These are phyloP conservation scores for Barnettozyma californica DNA, from an alignment of 805 yeast genomes.

Conservation along the genomic window DNA sequence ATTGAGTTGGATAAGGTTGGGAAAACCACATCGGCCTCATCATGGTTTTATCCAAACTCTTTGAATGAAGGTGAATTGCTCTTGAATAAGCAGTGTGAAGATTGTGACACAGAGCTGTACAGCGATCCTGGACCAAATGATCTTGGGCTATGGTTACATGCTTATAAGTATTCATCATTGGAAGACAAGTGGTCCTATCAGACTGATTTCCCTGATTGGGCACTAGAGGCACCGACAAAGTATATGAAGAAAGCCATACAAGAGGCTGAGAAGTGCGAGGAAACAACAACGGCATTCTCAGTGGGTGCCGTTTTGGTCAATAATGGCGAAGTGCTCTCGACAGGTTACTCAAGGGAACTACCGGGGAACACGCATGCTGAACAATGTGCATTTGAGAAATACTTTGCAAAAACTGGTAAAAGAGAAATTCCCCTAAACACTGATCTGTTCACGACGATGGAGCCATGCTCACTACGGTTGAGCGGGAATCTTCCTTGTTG, in stretches of 20 bases:
- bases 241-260: conserved; percentile 74
- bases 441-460: conserved; percentile 92
- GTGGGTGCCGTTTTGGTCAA: conserved; percentile 87
- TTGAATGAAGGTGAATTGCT: conserved; percentile 57
- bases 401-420: conserved; percentile 33
- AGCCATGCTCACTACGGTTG: conserved; percentile 84
- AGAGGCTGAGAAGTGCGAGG: conserved; percentile 76
- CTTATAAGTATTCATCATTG: conserved; percentile 66
- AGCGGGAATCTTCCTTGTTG: conserved; percentile 91
- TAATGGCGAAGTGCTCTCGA: conserved; percentile 57
- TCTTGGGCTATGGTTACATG: conserved; percentile 86
- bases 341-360: conserved; percentile 86
- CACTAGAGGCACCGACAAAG: conserved; percentile 47
- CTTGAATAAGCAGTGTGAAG: conserved; percentile 51
- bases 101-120: conserved; percentile 66
- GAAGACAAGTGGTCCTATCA: conserved; percentile 25
- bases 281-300: conserved; percentile 79
- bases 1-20: conserved; percentile 58
- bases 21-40: conserved; percentile 57
- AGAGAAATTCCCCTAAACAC: conserved; percentile 64
- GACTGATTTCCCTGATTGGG: conserved; percentile 33
- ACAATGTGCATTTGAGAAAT: conserved; percentile 85
- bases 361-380: conserved; percentile 98
- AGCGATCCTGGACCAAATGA: conserved; percentile 89
- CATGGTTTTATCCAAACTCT: conserved; percentile 56